Evolutionary conservation across 805 yeast genomes (phyloP).

Genomic region (Cyberlindnera mrakii): DNA sequence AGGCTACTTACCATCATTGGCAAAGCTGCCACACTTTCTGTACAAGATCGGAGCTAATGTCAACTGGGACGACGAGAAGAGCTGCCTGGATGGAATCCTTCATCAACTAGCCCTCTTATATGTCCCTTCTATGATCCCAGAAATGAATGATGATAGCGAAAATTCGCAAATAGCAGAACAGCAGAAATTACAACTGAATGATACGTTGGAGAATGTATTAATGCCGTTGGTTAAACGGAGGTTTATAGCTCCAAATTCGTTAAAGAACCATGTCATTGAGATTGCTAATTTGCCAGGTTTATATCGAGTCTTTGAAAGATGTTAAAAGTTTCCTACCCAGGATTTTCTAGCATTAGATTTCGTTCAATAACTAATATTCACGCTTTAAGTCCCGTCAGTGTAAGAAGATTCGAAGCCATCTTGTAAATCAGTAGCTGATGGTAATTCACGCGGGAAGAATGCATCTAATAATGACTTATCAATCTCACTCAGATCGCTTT

Average conservation of each 20-base stretch:
- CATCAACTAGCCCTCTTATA: conserved; percentile 68
- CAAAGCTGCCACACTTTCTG: conserved; percentile 62
- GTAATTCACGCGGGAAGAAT: not conserved
- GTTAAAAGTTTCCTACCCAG: conserved; percentile 31
- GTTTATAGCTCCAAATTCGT: conserved; percentile 54
- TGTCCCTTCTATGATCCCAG: conserved; percentile 49
- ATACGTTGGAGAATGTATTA: conserved; percentile 46
- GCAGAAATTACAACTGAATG: conserved; percentile 27
- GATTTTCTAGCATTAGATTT: too few relatives aligned
- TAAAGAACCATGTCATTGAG: conserved; percentile 60
- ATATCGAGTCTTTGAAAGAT: conserved; percentile 88
- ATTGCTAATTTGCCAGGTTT: conserved; percentile 89
- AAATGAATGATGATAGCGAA: conserved; percentile 17
- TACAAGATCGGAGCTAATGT: conserved; percentile 53
- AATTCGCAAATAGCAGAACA: conserved; percentile 22
- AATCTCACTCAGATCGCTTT: conserved; percentile 9
- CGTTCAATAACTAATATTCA: too few relatives aligned
- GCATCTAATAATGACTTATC: conserved; percentile 17
- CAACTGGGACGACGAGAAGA: conserved; percentile 61
- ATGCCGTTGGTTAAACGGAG: conserved; percentile 61
- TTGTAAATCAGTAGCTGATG: too few relatives aligned
- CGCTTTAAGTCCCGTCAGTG: too few relatives aligned
- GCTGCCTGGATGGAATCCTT: conserved; percentile 61
- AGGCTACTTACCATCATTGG: conserved; percentile 54
- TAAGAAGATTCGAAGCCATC: not conserved